Conservation (phyloP, 768 basidiomycete species). For the Trametes elegans region DNA sequence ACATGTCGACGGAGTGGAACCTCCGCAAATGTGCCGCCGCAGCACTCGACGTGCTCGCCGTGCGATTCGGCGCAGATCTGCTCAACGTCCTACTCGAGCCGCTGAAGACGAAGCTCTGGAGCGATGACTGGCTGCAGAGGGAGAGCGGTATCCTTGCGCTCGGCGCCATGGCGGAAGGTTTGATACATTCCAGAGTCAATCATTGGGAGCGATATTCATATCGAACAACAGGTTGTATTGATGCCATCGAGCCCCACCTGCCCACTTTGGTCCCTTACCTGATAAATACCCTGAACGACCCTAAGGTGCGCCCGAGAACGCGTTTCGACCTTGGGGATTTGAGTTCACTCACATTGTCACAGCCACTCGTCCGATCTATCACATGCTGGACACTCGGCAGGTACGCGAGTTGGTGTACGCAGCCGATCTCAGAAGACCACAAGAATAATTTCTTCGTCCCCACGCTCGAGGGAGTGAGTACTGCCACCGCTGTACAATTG, state of each 20-base stretch:
- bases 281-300: constrained; percentile 84
- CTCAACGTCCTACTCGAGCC: constrained; percentile 85
- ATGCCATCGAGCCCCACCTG: constrained; percentile 91
- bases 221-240: constrained; percentile 93
- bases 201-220: neutral
- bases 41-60: constrained; percentile 93
- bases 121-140: constrained; percentile 86
- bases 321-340: neutral
- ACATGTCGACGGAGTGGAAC: constrained; percentile 98
- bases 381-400: constrained; percentile 99
- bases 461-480: constrained; percentile 92
- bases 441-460: constrained; percentile 91
- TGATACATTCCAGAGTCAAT: neutral
- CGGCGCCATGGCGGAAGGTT: constrained; percentile 98
- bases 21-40: constrained; percentile 97
- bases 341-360: constrained; percentile 13
- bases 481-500: constrained; percentile 13
- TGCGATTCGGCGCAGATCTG: constrained; percentile 87
- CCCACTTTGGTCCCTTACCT: constrained; percentile 92
- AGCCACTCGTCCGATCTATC: constrained; percentile 97
- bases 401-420: constrained; percentile 97
- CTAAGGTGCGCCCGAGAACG: constrained; percentile 59
- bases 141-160: constrained; percentile 95
- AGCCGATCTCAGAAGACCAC: constrained; percentile 80
- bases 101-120: constrained; percentile 93